A percentile compares a stretch with the other conserved stretches of the same genome.
Conservation (phyloP, 2,329 filamentous ascomycete genomes). For the Apiospora koreana region DNA sequence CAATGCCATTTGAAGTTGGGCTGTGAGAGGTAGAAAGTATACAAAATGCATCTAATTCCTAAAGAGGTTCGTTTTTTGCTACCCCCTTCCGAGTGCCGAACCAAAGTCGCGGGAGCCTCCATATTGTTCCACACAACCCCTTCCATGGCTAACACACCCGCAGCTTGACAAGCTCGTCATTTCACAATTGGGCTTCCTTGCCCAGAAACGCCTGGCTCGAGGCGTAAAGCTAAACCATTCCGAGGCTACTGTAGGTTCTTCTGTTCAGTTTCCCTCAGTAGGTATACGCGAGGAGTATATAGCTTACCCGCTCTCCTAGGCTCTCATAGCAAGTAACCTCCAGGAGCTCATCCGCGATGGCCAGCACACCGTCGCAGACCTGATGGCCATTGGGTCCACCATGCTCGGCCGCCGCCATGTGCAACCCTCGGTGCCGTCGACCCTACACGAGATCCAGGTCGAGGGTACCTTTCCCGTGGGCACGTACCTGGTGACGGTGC, state of each 20-base stretch:
- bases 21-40: not conserved
- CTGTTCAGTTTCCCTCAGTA: not conserved
- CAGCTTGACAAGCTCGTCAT: constrained; percentile 96
- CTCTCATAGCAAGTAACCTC: constrained; percentile 82
- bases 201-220: constrained; percentile 83
- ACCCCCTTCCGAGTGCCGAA: not conserved
- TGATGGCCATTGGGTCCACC: constrained; percentile 87
- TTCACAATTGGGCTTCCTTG: constrained; percentile 83
- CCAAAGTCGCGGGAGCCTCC: not conserved
- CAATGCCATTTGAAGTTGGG: not conserved
- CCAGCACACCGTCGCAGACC: constrained; percentile 84
- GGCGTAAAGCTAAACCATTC: constrained; percentile 88
- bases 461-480: constrained; percentile 91
- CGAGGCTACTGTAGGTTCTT: constrained; percentile 70
- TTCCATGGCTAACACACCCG: not conserved
- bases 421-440: constrained; percentile 75
- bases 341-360: constrained; percentile 99
- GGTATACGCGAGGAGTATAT: no score
- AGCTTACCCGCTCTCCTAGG: constrained; percentile 43
- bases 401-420: constrained; percentile 95
- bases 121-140: not conserved
- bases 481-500: constrained; percentile 92
- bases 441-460: constrained; percentile 83
- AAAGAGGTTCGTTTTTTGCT: constrained; percentile 30
- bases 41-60: constrained; percentile 34